These are phyloP conservation scores for Aspergillus brasiliensis DNA, from an alignment of 2,329 filamentous ascomycete species.

Conservation along the genomic window DNA sequence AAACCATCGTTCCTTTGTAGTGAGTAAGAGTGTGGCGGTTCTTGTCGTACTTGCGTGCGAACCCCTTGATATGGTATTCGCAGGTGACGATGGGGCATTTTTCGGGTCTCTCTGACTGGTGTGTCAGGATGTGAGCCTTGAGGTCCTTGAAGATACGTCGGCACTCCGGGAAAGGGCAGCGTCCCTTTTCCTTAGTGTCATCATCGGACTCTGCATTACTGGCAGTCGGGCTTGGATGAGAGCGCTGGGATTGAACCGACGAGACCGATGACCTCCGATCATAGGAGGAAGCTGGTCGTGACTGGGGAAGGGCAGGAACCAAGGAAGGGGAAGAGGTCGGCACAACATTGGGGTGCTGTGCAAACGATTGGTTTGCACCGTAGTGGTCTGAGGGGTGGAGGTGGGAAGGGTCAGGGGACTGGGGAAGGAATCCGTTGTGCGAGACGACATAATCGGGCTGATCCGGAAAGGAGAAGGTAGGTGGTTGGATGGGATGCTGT, in stretches of 20 bases:
- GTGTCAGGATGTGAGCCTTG: slow-evolving; percentile 92
- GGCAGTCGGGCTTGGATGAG: slow-evolving; percentile 60
- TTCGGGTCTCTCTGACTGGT: slow-evolving; percentile 85
- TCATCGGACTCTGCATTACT: slow-evolving; percentile 65
- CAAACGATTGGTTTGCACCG: slow-evolving; percentile 29
- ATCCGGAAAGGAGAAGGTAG: slow-evolving; percentile 38
- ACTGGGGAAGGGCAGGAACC: slow-evolving; percentile 54
- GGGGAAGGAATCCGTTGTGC: slow-evolving; percentile 33
- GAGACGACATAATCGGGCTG: slow-evolving; percentile 32
- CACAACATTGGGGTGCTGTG: slow-evolving; percentile 27
- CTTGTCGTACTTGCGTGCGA: slow-evolving; percentile 95
- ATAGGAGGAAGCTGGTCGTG: slow-evolving; percentile 50
- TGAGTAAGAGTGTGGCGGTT: slow-evolving; percentile 92
- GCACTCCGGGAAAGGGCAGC: slow-evolving; percentile 82
- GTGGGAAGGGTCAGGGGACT: slow-evolving; percentile 41
- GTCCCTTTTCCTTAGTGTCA: slow-evolving; percentile 64
- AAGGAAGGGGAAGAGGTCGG: slow-evolving; percentile 64
- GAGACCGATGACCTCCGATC: slow-evolving; percentile 68
- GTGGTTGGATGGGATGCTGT: slow-evolving; percentile 30
- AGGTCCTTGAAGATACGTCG: slow-evolving; percentile 86
- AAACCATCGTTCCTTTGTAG: slow-evolving; percentile 97
- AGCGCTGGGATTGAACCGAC: slow-evolving; percentile 68
- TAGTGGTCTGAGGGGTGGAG: slow-evolving; percentile 33
- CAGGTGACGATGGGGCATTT: slow-evolving; percentile 93
- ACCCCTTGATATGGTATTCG: slow-evolving; percentile 90